Percentiles rank a stretch among this genome's conserved stretches.
phyloP scores from a whole-genome alignment of 371 early-diverging fungal species.

The Mucor lusitanicus region DNA sequence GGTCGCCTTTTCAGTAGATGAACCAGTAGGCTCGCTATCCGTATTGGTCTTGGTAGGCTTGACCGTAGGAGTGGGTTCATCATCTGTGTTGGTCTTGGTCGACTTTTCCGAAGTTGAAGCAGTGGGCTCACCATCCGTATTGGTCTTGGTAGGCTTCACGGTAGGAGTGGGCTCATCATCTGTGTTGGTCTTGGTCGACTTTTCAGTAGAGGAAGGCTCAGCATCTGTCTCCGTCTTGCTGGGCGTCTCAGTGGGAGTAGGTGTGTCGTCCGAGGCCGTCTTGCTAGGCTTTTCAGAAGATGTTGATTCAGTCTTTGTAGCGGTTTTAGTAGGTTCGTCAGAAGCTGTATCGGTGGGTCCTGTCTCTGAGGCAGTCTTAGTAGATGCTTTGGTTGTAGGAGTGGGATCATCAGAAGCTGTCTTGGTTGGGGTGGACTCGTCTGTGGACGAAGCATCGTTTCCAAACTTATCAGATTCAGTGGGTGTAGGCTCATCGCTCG shows the following conservation, averaged over 20 bases:
- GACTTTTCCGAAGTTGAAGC: neutral
- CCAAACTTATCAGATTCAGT: neutral
- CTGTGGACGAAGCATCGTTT: neutral
- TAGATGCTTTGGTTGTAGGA: neutral
- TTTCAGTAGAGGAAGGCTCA: slow-evolving; percentile 3
- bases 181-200: slow-evolving; percentile 7
- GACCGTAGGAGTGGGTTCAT: neutral
- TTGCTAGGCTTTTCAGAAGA: slow-evolving; percentile 4
- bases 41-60: neutral
- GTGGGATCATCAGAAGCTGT: slow-evolving; percentile 1
- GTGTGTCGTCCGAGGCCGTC: neutral
- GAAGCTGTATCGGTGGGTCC: neutral
- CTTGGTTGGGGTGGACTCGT: neutral
- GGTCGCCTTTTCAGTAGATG: neutral
- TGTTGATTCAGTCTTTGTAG: neutral
- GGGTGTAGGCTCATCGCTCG: neutral
- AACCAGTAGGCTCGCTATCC: neutral
- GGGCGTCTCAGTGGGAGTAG: neutral
- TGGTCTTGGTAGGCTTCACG: neutral
- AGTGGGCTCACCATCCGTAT: neutral
- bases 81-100: neutral
- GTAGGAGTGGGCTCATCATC: slow-evolving; percentile 1
- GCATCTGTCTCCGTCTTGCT: slow-evolving; percentile 7
- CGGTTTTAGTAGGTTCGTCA: neutral
- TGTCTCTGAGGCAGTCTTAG: neutral